Conservation (phyloP, 108 stramenopile species). For the Fragilariopsis cylindrus region DNA sequence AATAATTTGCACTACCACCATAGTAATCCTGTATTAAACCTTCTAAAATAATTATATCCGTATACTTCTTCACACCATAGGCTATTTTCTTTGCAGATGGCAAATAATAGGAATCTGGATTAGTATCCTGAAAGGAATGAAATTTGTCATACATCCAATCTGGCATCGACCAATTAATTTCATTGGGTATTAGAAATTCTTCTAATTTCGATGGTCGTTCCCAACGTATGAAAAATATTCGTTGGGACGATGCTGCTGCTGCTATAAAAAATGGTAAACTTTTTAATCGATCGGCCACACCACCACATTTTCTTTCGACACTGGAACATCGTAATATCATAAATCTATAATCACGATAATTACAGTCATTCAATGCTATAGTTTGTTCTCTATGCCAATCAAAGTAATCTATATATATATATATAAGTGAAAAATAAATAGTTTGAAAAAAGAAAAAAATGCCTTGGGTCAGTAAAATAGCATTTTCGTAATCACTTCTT, state of each 20-base stretch:
- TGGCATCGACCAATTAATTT: conserved; percentile 43
- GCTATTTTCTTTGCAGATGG: not conserved
- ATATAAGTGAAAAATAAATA: no score
- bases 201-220: conserved; percentile 39
- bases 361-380: conserved; percentile 16
- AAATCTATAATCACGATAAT: conserved; percentile 30
- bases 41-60: conserved; percentile 1
- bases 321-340: conserved; percentile 30
- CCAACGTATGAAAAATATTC: conserved; percentile 56
- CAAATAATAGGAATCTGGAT: not conserved
- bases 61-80: not conserved
- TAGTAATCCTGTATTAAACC: conserved; percentile 20
- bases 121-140: not conserved
- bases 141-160: conserved; percentile 30
- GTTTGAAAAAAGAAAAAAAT: no score
- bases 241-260: conserved; percentile 28
- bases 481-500: no score
- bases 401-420: conserved; percentile 21
- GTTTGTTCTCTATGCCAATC: conserved; percentile 35
- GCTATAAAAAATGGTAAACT: conserved; percentile 42
- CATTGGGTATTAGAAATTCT: conserved; percentile 44
- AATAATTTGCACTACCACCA: conserved; percentile 18
- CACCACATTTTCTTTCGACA: conserved; percentile 37
- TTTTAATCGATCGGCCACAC: conserved; percentile 54
- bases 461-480: no score